phyloP scores from a whole-genome alignment of 305 asterid genomes.

The Plantago coronopus region DNA sequence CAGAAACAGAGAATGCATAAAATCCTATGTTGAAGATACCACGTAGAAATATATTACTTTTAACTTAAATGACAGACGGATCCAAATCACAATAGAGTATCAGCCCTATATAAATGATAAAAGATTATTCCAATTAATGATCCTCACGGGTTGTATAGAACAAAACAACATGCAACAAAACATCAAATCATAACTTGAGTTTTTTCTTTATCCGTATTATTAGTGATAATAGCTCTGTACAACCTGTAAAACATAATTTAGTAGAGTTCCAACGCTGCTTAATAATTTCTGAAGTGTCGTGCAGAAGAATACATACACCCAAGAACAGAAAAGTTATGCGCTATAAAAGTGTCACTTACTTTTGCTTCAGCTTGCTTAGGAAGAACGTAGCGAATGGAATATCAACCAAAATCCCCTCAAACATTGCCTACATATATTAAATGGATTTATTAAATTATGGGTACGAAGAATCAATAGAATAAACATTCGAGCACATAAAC shows the following conservation, averaged over 20 bases:
- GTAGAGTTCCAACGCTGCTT: too few species aligned
- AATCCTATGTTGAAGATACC: slow-evolving; percentile 15
- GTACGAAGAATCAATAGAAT: slow-evolving; percentile 5
- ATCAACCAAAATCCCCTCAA: slow-evolving; percentile 94
- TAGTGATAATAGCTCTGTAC: background rate
- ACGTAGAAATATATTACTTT: slow-evolving; percentile 3
- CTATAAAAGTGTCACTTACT: slow-evolving; percentile 51
- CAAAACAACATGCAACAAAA: too few species aligned
- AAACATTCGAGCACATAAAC: slow-evolving; percentile 15
- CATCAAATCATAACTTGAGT: too few species aligned
- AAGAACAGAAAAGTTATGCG: slow-evolving; percentile 14
- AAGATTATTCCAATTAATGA: background rate
- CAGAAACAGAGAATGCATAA: slow-evolving; percentile 20
- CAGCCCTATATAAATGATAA: background rate
- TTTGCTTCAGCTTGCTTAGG: slow-evolving; percentile 92
- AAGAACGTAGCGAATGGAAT: slow-evolving; percentile 97
- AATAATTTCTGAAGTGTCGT: too few species aligned
- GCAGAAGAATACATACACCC: slow-evolving; percentile 7
- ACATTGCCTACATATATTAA: slow-evolving; percentile 72
- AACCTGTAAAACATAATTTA: too few species aligned
- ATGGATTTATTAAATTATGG: slow-evolving; percentile 10
- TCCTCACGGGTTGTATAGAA: background rate
- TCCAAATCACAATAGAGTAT: background rate
- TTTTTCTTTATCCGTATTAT: background rate
- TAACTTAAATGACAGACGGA: background rate